Percentiles rank a stretch among this genome's conserved stretches.
Evolutionary conservation across 2,329 filamentous ascomycete species (phyloP).

Genomic region (Fusarium setosum): DNA sequence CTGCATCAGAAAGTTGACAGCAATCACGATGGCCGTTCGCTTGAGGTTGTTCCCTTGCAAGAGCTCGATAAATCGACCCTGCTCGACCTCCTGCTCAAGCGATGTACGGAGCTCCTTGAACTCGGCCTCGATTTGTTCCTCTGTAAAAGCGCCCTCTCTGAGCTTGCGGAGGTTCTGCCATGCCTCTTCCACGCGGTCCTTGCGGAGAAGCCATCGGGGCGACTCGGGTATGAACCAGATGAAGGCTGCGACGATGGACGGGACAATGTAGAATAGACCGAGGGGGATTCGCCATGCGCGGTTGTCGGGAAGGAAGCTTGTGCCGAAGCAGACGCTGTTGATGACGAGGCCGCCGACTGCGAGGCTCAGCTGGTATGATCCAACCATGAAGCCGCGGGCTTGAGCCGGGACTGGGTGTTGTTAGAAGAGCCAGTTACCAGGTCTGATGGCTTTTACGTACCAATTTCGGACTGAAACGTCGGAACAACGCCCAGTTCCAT

Average conservation of each 20-base stretch:
- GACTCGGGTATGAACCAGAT: slow-evolving; percentile 42
- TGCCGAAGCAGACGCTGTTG: slow-evolving; percentile 37
- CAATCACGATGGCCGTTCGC: slow-evolving; percentile 23
- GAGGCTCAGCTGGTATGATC: slow-evolving; percentile 49
- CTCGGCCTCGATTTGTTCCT: slow-evolving; percentile 31
- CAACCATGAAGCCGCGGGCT: slow-evolving; percentile 48
- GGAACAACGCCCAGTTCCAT: slow-evolving; percentile 47
- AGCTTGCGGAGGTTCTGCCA: slow-evolving; percentile 15
- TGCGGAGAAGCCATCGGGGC: slow-evolving; percentile 37
- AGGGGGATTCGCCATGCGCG: slow-evolving; percentile 37
- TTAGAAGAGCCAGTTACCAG: accelerated
- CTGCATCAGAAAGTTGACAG: slow-evolving; percentile 31
- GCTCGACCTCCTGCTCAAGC: slow-evolving; percentile 30
- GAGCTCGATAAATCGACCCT: slow-evolving; percentile 24
- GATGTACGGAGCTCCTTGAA: slow-evolving; percentile 21
- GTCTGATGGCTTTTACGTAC: background rate
- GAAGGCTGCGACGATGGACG: slow-evolving; percentile 10
- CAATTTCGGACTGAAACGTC: slow-evolving; percentile 49
- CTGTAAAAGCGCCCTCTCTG: slow-evolving; percentile 17
- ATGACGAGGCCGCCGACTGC: slow-evolving; percentile 42
- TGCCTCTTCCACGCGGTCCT: slow-evolving; percentile 33
- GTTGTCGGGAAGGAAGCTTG: slow-evolving; percentile 31
- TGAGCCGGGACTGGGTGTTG: slow-evolving; percentile 36
- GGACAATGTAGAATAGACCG: slow-evolving; percentile 39
- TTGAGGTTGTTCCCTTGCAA: slow-evolving; percentile 21